Percentiles rank a stretch among this genome's conserved stretches.
Conservation (phyloP, 495 filamentous ascomycete species). For the Trichocladium antarcticum region DNA sequence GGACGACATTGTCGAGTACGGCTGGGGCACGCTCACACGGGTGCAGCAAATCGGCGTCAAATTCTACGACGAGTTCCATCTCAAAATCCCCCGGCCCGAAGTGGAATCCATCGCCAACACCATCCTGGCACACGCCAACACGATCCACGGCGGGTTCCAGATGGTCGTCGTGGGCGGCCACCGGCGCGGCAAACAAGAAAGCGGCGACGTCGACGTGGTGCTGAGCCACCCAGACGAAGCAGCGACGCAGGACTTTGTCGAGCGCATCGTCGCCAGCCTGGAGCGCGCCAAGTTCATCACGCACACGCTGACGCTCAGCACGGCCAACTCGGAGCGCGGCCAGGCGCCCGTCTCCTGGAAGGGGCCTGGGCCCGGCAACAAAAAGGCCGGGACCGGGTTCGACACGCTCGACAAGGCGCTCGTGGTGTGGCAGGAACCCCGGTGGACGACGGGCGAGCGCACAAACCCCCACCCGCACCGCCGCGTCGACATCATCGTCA, state of each 20-base stretch:
- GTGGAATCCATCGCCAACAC: conserved; percentile 55
- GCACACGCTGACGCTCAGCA: conserved; percentile 63
- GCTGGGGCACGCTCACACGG: conserved; percentile 62
- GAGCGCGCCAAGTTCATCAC: conserved; percentile 63
- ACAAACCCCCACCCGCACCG: conserved; percentile 62
- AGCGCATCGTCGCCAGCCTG: conserved; percentile 55
- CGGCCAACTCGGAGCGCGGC: conserved; percentile 53
- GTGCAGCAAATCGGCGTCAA: conserved; percentile 95
- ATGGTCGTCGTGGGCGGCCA: conserved; percentile 77
- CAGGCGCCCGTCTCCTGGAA: conserved; percentile 53
- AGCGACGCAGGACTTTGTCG: conserved; percentile 54
- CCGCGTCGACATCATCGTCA: conserved; percentile 87
- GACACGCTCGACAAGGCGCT: conserved; percentile 86
- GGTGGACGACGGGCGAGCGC: conserved; percentile 32
- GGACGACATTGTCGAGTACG: conserved; percentile 76
- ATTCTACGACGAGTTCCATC: conserved; percentile 77
- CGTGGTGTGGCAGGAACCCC: conserved; percentile 84
- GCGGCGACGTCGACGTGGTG: conserved; percentile 78
- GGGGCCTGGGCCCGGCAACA: conserved; percentile 26
- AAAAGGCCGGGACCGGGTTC: conserved; percentile 47
- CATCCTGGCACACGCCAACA: conserved; percentile 52
- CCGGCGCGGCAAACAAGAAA: conserved; percentile 61
- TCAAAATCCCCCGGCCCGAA: conserved; percentile 60
- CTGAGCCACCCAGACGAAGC: conserved; percentile 64
- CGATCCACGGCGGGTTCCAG: conserved; percentile 46